phyloP scores from a whole-genome alignment of 2,329 filamentous ascomycete species.

The Trichoderma koningii region DNA sequence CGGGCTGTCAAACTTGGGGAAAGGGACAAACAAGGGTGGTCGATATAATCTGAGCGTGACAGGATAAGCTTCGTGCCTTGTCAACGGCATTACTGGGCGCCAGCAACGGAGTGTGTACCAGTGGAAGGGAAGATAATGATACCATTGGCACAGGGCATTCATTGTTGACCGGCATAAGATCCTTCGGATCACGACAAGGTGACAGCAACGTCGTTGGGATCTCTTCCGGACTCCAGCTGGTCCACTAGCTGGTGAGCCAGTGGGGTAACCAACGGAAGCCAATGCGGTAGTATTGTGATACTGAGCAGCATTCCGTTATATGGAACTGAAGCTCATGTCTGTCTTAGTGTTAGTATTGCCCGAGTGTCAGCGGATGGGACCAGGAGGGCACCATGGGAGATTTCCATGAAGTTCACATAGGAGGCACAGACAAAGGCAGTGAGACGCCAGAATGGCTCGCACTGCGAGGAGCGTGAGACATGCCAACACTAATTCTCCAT shows the following conservation, averaged over 20 bases:
- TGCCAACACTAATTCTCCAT: not conserved
- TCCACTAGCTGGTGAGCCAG: not conserved
- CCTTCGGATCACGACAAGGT: not conserved
- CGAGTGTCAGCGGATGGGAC: conserved; percentile 4
- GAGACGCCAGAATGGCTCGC: not conserved
- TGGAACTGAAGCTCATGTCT: not conserved
- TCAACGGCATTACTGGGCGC: not conserved
- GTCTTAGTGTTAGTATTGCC: not conserved
- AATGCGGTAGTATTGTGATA: not conserved
- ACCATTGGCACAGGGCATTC: not conserved
- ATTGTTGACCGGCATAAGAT: not conserved
- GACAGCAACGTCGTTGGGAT: not conserved
- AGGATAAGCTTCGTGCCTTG: not conserved
- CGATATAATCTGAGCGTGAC: not conserved
- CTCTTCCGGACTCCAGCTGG: not conserved
- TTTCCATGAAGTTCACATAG: not conserved
- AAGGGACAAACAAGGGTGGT: not conserved
- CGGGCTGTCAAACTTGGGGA: not conserved
- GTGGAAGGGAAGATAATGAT: not conserved
- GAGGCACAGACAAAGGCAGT: conserved; percentile 2
- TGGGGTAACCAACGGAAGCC: not conserved
- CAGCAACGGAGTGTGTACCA: not conserved
- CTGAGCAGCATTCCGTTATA: not conserved
- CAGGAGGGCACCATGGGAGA: conserved; percentile 10
- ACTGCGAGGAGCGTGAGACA: conserved; percentile 7